Evolutionary conservation across 495 filamentous ascomycete genomes (phyloP).

Genomic region (Cairneyella variabilis): DNA sequence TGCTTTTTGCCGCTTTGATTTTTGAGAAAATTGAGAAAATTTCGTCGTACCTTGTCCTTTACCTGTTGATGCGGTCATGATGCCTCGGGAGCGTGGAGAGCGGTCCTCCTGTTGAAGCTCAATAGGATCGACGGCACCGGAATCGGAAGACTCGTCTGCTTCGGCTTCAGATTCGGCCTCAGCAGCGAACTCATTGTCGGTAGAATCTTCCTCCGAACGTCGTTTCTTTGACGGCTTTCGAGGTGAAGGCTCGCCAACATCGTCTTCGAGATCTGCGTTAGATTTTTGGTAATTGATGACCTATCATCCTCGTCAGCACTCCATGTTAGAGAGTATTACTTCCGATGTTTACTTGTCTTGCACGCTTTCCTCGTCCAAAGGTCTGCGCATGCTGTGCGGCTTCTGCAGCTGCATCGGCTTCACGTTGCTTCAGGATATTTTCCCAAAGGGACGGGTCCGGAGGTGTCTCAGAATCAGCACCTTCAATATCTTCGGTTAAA

Average conservation of each 20-base stretch:
- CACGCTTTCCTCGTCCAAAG: conserved; percentile 79
- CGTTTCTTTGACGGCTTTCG: neutral
- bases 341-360: conserved; percentile 41
- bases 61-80: neutral
- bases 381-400: conserved; percentile 58
- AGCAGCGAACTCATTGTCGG: conserved; percentile 19
- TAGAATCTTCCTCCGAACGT: conserved; percentile 13
- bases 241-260: conserved; percentile 11
- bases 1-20: no score
- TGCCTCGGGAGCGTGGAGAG: neutral
- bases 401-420: conserved; percentile 68
- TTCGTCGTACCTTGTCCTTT: conserved; percentile 15
- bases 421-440: conserved; percentile 76
- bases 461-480: conserved; percentile 42
- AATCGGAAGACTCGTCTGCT: conserved; percentile 13
- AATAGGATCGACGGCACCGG: neutral
- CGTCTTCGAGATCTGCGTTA: conserved; percentile 36
- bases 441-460: conserved; percentile 76
- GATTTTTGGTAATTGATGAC: conserved; percentile 39
- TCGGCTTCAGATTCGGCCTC: conserved; percentile 15
- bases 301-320: conserved; percentile 32
- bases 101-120: conserved; percentile 4
- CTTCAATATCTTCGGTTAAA: conserved; percentile 57
- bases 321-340: neutral
- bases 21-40: no score